These are phyloP conservation scores for Nemania sp. DNA, from an alignment of 2,329 filamentous ascomycete genomes.

Conservation along the genomic window DNA sequence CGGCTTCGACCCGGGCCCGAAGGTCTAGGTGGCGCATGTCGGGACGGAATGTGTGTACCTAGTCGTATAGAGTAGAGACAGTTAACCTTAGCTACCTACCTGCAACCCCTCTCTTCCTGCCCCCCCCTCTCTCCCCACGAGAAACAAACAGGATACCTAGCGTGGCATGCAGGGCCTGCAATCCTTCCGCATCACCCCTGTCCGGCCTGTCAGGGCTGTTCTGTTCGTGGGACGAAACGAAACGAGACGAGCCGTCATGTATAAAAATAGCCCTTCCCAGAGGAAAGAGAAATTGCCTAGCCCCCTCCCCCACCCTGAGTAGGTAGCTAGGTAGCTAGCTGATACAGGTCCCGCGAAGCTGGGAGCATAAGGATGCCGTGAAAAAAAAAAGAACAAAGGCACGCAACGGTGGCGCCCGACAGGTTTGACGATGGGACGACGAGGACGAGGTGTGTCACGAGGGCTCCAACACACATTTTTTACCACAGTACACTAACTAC, in stretches of 20 bases:
- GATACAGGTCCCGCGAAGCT: constrained; percentile 11
- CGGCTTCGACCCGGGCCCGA: background rate
- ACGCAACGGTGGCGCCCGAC: constrained; percentile 13
- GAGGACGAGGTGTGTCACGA: background rate
- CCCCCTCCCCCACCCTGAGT: too few relatives aligned
- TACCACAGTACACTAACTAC: too few relatives aligned
- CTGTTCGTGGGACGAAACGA: constrained; percentile 17
- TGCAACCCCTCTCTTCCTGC: too few relatives aligned
- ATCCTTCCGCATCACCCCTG: constrained; percentile 21
- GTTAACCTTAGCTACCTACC: too few relatives aligned
- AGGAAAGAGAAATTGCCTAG: background rate
- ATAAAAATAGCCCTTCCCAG: constrained; percentile 20
- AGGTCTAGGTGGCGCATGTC: constrained; percentile 4
- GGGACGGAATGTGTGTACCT: constrained; percentile 3
- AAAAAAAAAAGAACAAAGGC: background rate
- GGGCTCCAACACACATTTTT: background rate
- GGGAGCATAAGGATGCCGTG: constrained; percentile 1
- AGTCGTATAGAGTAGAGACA: too few relatives aligned
- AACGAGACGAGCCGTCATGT: background rate
- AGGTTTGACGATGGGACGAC: background rate
- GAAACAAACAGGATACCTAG: constrained; percentile 1
- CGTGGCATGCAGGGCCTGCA: constrained; percentile 8
- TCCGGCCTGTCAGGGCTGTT: constrained; percentile 6
- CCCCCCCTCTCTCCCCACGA: background rate
- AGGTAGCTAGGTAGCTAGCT: too few relatives aligned